phyloP scores from a whole-genome alignment of 139 green algal genomes.

The Tetradesmus obliquus region DNA sequence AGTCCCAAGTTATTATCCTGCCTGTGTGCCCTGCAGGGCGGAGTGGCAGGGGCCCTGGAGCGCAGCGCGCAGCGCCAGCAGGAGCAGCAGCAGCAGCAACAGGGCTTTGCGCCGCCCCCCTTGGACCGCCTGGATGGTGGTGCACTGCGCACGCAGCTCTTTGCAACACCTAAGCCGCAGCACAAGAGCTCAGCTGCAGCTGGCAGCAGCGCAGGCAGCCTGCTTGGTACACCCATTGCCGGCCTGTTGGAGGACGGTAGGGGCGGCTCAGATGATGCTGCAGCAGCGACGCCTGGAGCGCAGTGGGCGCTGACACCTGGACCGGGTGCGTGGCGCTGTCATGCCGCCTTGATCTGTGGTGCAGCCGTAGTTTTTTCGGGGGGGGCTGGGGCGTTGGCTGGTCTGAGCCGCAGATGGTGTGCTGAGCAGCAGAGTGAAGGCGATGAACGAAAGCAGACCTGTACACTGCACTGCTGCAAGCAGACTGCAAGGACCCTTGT shows the following conservation, averaged over 20 bases:
- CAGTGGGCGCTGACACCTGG: not conserved
- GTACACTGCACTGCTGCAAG: no score
- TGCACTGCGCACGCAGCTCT: constrained; percentile 9
- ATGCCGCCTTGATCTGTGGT: not conserved
- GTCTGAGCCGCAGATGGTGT: no score
- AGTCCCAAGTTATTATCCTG: no score
- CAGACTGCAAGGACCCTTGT: no score
- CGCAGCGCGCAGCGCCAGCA: constrained; percentile 7
- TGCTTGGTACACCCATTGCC: not conserved
- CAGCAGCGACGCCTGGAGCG: not conserved
- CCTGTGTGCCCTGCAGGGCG: not conserved
- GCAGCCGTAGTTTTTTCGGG: no score
- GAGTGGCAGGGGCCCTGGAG: not conserved
- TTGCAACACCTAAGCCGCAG: constrained; percentile 23
- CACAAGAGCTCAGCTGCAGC: not conserved
- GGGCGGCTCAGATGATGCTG: not conserved
- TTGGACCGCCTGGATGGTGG: constrained; percentile 19
- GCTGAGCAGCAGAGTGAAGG: no score
- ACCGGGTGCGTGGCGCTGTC: not conserved
- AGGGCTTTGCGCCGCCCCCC: not conserved
- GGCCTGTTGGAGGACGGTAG: not conserved
- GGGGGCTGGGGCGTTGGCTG: no score
- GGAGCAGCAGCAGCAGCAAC: not conserved
- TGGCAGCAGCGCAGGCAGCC: not conserved
- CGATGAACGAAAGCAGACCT: no score